Conservation (phyloP, 2,329 filamentous ascomycete species). For the Botrytis fragariae region DNA sequence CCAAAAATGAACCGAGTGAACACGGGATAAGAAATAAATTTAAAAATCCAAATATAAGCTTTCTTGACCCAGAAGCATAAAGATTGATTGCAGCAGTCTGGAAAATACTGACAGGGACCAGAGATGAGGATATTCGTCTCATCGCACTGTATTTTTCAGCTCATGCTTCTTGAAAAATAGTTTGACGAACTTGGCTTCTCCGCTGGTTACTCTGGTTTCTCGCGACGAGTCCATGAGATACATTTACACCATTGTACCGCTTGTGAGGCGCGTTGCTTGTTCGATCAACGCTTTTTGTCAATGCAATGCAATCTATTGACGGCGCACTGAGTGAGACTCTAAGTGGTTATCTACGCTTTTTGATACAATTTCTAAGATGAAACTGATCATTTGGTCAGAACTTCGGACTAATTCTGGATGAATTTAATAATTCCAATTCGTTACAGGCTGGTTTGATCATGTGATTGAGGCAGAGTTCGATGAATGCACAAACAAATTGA, state of each 20-base stretch:
- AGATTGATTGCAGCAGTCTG: background rate
- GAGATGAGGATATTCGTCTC: background rate
- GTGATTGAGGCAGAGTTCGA: background rate
- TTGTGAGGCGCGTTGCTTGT: background rate
- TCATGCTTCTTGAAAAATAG: background rate
- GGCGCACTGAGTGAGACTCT: background rate
- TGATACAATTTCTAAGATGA: background rate
- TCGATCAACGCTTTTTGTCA: background rate
- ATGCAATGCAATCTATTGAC: background rate
- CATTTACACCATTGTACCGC: background rate
- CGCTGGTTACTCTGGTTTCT: background rate
- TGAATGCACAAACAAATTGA: background rate
- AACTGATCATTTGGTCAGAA: background rate
- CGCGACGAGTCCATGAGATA: background rate
- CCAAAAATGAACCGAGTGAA: background rate
- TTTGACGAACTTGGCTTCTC: background rate
- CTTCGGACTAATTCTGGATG: background rate
- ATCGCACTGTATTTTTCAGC: background rate
- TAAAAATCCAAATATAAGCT: too few species aligned
- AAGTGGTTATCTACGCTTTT: background rate
- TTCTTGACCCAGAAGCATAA: too few species aligned
- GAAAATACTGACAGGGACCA: background rate
- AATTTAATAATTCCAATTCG: background rate
- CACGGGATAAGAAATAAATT: background rate
- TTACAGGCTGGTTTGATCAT: background rate